Conservation (phyloP, 1,284 basidiomycete genomes). For the Puccinia hordei region DNA sequence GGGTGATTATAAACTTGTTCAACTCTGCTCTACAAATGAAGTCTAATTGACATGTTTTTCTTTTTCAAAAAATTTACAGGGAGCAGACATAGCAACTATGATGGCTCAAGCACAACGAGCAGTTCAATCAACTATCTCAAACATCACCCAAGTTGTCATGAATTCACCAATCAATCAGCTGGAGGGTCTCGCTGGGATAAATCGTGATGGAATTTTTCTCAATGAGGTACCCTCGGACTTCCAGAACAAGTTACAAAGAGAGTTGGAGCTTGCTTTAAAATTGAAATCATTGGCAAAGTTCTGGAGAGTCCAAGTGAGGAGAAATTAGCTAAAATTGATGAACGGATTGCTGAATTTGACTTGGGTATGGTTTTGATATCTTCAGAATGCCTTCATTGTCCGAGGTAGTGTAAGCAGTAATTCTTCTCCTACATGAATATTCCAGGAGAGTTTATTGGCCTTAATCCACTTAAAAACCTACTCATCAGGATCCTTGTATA, state of each 20-base stretch:
- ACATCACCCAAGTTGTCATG: conserved; percentile 38
- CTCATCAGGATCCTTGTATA: conserved; percentile 42
- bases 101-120: conserved; percentile 41
- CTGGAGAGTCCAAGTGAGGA: conserved; percentile 49
- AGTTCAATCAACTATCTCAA: conserved; percentile 48
- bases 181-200: conserved; percentile 37
- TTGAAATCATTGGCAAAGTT: conserved; percentile 50
- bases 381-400: conserved; percentile 49
- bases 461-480: background rate
- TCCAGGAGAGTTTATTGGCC: background rate
- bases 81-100: conserved; percentile 34
- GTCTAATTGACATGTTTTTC: background rate
- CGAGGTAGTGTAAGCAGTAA: conserved; percentile 42
- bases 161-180: conserved; percentile 35
- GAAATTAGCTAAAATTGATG: no score
- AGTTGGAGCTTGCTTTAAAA: conserved; percentile 48
- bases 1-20: conserved; percentile 2
- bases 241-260: conserved; percentile 47
- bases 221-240: conserved; percentile 42
- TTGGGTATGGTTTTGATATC: background rate
- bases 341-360: background rate
- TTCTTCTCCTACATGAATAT: background rate
- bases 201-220: conserved; percentile 45
- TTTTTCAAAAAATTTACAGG: background rate
- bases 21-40: background rate